Evolutionary conservation across 2,329 filamentous ascomycete genomes (phyloP), one percentile per base, ranked within the genome.

Genomic region (Hyphodiscus sp.): DNA sequence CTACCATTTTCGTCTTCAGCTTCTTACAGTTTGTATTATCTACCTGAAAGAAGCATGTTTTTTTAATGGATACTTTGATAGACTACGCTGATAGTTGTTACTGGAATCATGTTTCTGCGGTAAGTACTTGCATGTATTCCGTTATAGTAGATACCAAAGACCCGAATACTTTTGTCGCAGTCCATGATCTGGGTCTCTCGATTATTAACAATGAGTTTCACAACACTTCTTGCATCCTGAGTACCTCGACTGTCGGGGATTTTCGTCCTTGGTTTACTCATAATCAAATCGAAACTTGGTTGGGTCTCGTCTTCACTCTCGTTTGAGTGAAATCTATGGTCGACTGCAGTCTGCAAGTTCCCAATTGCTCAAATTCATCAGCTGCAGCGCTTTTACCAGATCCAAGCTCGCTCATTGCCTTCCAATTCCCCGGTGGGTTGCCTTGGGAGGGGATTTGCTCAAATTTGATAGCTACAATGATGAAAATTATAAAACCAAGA

Each of bases 171-270:
- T n/a, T n/a, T n/a, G n/a, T n/a, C n/a, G 74, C 73, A 15, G 86
- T 87, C 71, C 85, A 89, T 63, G 85, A 85, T 0, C 85, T 86
- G 0, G 84, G 80, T 9, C 80, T 87, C 0, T 76, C 79, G 0
- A 70, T 81, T 4, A 73, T 89, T 0, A 78, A 86, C 73, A 52
- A 63, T 11, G 82, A 87, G 18, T 89, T 89, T 58, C 30, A 72
- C 20, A 71, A 71, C 3, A 68, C 63, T 15, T 71, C 64, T 53
- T 57, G 67, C 10, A 70, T 20, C 58, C 70, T 88, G 1, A 78
- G 76, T 1, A 76, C 81, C 0, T 48, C 89, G 52, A 81, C 85
- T 55, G 82, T 89, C 68, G 52, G 65, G 20, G 66, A 67, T 16
- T 64, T 61, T 42, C 53, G 63, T 26, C 20, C 51, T 20, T 62